Evolutionary conservation across 2,329 filamentous ascomycete genomes (phyloP), one percentile per base, ranked within the genome.

Genomic region (Sphaerulina musiva): DNA sequence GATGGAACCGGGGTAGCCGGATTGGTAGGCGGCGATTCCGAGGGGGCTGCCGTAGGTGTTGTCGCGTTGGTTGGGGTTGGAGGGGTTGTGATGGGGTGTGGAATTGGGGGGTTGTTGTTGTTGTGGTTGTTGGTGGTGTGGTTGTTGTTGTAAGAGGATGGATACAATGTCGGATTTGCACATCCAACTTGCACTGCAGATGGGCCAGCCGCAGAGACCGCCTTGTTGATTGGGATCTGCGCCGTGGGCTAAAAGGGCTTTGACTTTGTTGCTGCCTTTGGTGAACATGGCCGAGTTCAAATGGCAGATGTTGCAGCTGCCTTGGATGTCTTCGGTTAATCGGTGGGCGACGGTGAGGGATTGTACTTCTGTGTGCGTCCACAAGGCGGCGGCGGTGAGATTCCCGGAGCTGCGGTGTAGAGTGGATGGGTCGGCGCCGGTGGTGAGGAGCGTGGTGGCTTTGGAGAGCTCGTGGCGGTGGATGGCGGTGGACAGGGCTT

Each of bases 11-110:
- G 51, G 52, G 8, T 54, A 55, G 12, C 54, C 61, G 8, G 54
- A 36, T 32, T 56, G 51, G 1, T 51, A 48, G 6, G 66, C 64
- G 5, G 70, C 69, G 20, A 58, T 59, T 20, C 64, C 62, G 7
- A 72, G 59, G 1, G 68, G 62, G 14, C 53, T 65, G 7, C 66
- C 63, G 43, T 63, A 59, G 45, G 54, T 57, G 6, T 55, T 54
- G 6, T 58, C 62, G 7, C 32, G 31, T 11, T 53, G 48, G 39
- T 64, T 58, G 14, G 65, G 50, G 10, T 63, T 43, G 43, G 26
- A 29, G 26, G 26, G 26, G 26, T 29, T 5, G 26, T 29, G 26
- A 29, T 29, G 26, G 26, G 26, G 2, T 2, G 26, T 5, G 26
- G 26, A 20, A 3, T 20, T 29, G 2, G 26, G 2, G 26, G 26